These are phyloP conservation scores for Fraxinus excelsior DNA, from an alignment of 257 asterid genomes.

Conservation along the genomic window DNA sequence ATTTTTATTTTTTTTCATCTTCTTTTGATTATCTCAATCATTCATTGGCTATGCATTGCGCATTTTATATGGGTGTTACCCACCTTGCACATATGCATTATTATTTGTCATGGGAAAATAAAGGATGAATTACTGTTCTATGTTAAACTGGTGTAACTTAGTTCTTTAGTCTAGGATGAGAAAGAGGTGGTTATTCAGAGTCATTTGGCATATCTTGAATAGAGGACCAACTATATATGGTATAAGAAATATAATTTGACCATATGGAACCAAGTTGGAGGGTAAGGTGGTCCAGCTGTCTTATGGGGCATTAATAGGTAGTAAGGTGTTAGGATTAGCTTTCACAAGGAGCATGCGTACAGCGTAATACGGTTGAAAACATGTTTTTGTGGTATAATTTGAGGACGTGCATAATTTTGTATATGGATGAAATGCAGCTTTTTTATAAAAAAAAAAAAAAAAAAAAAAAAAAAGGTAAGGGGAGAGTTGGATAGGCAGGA, in stretches of 20 bases:
- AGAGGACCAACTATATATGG: background rate
- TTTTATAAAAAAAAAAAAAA: no score
- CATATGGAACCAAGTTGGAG: no score
- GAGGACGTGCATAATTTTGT: no score
- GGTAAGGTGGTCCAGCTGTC: background rate
- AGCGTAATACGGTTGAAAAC: no score
- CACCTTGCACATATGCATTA: background rate
- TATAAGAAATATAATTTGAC: background rate
- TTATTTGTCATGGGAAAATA: background rate
- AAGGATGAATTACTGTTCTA: background rate
- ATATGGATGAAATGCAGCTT: no score
- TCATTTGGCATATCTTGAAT: background rate
- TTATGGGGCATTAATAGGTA: background rate
- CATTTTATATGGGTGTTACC: no score
- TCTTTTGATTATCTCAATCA: no score
- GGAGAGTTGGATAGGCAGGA: no score
- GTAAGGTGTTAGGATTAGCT: background rate
- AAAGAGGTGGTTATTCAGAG: background rate
- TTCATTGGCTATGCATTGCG: no score
- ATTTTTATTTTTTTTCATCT: no score
- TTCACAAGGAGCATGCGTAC: background rate
- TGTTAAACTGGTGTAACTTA: background rate
- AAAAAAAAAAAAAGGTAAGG: no score
- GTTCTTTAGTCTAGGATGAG: background rate
- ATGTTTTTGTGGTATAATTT: no score